Evolutionary conservation across 345 rosid species (phyloP), one percentile per base, ranked within the genome.

Genomic region (Eucalyptus urophylla): DNA sequence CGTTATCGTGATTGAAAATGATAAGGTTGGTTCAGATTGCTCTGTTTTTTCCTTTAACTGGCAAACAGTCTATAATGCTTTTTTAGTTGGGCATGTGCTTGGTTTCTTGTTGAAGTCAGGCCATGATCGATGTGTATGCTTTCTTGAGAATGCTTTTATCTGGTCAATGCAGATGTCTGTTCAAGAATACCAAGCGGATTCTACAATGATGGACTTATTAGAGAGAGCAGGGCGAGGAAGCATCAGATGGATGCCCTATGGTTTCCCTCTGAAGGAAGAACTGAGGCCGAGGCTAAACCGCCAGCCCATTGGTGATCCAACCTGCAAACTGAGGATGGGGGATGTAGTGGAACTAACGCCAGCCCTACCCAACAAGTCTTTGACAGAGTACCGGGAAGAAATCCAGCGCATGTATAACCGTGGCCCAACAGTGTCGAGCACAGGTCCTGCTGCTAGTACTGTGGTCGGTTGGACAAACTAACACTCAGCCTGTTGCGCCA

Each of bases 271-370:
- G 65, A 98, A 97, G 95, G 98, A 96, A 91, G 97, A 95, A 72
- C 92, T 96, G 91, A 94, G 99, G 92, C 99, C 96, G 44, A 95
- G 95, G 92, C 91, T 98, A 87, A 98, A 98, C 93, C 93, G 93
- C 60, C 89, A 90, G 90, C 97, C 96, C 6, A 93, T 96, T 37
- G 89, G 92, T 16, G 97, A 98, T 91, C 93, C 95, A 8, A 89
- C 94, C 25, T 93, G 95, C 94, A 91, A 93, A 91, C 92, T 98
- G 92, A 94, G 93, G 93, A 98, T 98, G 98, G 99, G 99, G 54
- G 99, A 98, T 88, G 97, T 98, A 91, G 99, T 98, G 88, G 99
- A 98, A 93, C 92, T 98, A 80, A 95, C 97, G 67, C 99, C 98
- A 45, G 94, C 96, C 44, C 93, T 97, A 56, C 95, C 99, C 11